Evolutionary conservation across 106 monocot genomes (phyloP).

Genomic region (Apostasia ramifera): DNA sequence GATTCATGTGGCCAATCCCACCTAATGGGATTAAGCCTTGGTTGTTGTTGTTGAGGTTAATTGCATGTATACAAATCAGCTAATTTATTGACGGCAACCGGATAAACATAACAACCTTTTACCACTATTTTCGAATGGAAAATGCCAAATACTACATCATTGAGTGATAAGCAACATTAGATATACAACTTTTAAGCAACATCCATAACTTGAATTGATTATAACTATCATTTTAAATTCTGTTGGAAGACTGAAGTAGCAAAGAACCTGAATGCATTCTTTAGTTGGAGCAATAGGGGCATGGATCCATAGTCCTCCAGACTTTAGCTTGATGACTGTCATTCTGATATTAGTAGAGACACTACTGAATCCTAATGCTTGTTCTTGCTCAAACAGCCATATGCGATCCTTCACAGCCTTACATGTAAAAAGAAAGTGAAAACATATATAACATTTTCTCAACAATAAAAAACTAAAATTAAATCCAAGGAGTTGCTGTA

Average conservation of each 20-base stretch:
- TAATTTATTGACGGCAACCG: too few species aligned
- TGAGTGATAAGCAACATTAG: too few species aligned
- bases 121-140: too few species aligned
- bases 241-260: not conserved
- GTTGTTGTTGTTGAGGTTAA: not conserved
- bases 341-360: conserved; percentile 96
- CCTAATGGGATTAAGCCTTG: too few species aligned
- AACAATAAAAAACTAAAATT: not conserved
- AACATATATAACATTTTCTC: conserved; percentile 1
- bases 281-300: conserved; percentile 95
- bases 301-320: conserved; percentile 95
- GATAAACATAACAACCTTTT: too few species aligned
- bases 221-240: too few species aligned
- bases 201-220: too few species aligned
- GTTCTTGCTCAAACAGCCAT: conserved; percentile 99
- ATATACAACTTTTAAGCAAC: too few species aligned
- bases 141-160: too few species aligned
- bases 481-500: not conserved
- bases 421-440: not conserved
- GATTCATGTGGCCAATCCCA: too few species aligned
- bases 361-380: conserved; percentile 96
- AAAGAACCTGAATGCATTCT: conserved; percentile 87
- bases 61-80: too few species aligned
- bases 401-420: conserved; percentile 82
- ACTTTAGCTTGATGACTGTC: conserved; percentile 94